phyloP scores from a whole-genome alignment of 805 yeast genomes.

The Sugiyamaella lignohabitans region DNA sequence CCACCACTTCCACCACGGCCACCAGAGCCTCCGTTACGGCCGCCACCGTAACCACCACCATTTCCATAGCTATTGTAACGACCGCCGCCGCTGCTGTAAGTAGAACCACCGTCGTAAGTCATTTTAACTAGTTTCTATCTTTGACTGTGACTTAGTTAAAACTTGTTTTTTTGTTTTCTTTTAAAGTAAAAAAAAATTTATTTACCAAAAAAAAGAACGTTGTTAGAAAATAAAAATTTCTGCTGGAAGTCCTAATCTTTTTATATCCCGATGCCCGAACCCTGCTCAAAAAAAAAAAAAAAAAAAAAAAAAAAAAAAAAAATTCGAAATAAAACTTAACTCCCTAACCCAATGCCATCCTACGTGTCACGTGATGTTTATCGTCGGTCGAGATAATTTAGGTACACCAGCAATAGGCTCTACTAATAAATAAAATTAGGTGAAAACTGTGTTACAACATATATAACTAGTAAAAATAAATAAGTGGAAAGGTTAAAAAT shows the following conservation, averaged over 20 bases:
- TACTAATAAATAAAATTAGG: too few species aligned
- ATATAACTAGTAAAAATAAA: too few species aligned
- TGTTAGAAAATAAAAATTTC: too few species aligned
- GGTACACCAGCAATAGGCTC: too few species aligned
- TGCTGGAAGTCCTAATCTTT: too few species aligned
- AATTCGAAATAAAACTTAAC: neutral
- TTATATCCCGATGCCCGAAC: too few species aligned
- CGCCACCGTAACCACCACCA: constrained; percentile 7
- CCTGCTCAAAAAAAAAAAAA: too few species aligned
- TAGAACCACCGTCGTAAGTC: constrained; percentile 24
- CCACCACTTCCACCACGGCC: constrained; percentile 23
- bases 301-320: neutral
- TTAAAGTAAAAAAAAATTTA: neutral
- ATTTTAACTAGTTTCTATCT: constrained; percentile 8
- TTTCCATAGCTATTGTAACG: constrained; percentile 20
- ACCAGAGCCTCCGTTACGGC: constrained; percentile 9
- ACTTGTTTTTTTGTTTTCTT: neutral
- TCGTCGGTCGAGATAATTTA: too few species aligned
- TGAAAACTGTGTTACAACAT: too few species aligned
- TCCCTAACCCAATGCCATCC: neutral
- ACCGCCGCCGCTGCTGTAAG: constrained; percentile 19
- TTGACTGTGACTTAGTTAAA: constrained; percentile 2
- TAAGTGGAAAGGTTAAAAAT: too few species aligned
- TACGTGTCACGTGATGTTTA: too few species aligned
- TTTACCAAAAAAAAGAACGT: too few species aligned